Evolutionary conservation across 2,329 filamentous ascomycete genomes (phyloP), one percentile per base, ranked within the genome.

Genomic region (Hymenoscyphus occultus): DNA sequence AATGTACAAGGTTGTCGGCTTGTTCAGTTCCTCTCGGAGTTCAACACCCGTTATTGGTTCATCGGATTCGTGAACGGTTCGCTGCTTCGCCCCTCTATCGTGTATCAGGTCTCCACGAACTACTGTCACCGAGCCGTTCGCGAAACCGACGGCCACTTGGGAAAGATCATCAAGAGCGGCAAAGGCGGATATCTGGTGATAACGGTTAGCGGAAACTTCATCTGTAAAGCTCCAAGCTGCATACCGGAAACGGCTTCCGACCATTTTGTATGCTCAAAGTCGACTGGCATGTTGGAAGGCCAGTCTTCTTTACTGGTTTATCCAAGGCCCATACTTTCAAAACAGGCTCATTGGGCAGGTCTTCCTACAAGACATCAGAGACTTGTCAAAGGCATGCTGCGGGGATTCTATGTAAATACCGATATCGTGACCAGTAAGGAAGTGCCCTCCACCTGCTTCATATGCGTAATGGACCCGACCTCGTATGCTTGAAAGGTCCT

Each of bases 301-400:
- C 93, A 4, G 92, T 96, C 83, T 96, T 98, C 84, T 95, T 98
- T 71, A 96, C 92, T 3, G 90, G 84, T 78, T 93, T 96, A 76
- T 98, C 93, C 71, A 99, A 82, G 28, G 92, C 94, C 95, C 95
- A 99, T n/a, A 98, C 94, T 77, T 97, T 98, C 66, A 99, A 79
- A 22, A 94, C 84, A 0, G 95, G 94, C 72, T 98, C 93, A 72
- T 86, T 90, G 48, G 90, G 90, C 61, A 97, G 81, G 73, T 98
- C 93, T 78, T 99, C 95, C 78, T 90, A 76, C 56, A 82, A 72
- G 0, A 7, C 22, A 66, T 79, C 70, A 80, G 75, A 64, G 19
- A 40, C 19, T 28, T n/a, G 12, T 39, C 16, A 32, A 56, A 48
- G 32, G 19, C 13, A 3, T 9, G 14, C 1, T 40, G 31, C 14